Percentiles rank a stretch among this genome's conserved stretches.
Conservation (phyloP, 352 stramenopile species). For the Phytophthora melonis region DNA sequence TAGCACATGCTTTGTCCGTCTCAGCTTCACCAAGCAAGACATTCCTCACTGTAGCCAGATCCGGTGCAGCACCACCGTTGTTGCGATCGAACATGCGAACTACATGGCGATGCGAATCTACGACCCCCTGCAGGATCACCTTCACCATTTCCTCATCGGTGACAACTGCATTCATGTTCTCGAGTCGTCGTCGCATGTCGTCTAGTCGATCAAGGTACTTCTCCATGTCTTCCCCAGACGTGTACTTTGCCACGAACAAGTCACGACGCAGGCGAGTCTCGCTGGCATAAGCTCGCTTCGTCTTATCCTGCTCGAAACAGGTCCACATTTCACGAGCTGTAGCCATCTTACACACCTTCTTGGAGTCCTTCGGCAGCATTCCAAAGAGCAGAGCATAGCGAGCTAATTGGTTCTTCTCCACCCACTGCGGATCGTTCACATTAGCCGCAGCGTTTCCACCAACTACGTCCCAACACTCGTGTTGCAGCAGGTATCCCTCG, state of each 20-base stretch:
- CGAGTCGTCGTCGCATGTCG: constrained; percentile 6
- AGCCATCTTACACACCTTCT: constrained; percentile 14
- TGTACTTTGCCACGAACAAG: constrained; percentile 9
- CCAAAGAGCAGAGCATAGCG: constrained; percentile 4
- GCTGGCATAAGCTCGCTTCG: constrained; percentile 10
- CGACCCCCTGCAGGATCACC: constrained; percentile 7
- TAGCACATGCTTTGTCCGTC: constrained; percentile 2
- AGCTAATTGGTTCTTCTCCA: constrained; percentile 6
- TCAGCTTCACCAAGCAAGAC: constrained; percentile 20
- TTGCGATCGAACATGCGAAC: constrained; percentile 15
- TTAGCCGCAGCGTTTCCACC: not conserved
- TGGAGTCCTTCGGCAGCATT: constrained; percentile 7
- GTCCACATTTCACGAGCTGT: constrained; percentile 5
- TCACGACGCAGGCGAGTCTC: constrained; percentile 14
- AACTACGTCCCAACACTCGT: not conserved
- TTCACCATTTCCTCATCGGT: constrained; percentile 9
- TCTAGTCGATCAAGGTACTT: constrained; percentile 19
- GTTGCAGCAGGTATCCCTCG: not conserved
- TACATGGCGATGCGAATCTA: constrained; percentile 5
- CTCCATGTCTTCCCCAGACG: constrained; percentile 7
- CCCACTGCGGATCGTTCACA: not conserved
- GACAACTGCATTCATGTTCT: constrained; percentile 20
- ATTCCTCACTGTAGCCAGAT: constrained; percentile 11
- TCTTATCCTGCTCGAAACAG: constrained; percentile 12
- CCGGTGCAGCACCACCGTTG: not conserved